Base-by-base conservation (phyloP, 139 green algal genomes). In the Tetradesmus obliquus region DNA sequence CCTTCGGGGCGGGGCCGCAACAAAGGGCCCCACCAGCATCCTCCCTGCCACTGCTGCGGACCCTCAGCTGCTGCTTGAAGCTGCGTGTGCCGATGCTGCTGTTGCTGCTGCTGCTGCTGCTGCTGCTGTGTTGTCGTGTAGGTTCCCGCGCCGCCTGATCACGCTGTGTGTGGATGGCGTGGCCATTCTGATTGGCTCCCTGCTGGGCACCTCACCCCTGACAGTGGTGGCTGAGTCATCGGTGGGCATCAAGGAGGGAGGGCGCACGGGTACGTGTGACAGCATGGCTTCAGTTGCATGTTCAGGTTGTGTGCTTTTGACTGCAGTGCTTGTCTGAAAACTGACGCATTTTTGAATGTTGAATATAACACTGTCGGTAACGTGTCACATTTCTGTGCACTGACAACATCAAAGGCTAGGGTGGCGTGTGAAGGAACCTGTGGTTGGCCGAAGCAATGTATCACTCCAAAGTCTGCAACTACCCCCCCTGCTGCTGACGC, bases 141-240 rank as follows among this genome's bases (percentile, higher is more conserved):
- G 57, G 58, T 84, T 88, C 20, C 94, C 94, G 3, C 93, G 95
- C 58, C 94, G 95, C 87, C 91, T 94, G 62, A 91, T 90, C 76
- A 96, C 96, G 45, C 97, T 97, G 92, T 88, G 93, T 72, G 89
- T 93, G 0, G 97, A 98, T 85, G 96, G 96, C 72, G 51, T 97
- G 10, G 93, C 91, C 88, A 97, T 96, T 79, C 89, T 97, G 20
- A 79, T 96, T 3, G 95, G 96, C n/a, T 93, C 88, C 54, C 94
- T 97, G 85, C 94, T 98, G 93, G 97, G 97, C 85, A 97, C 93
- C 54, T 97, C 94, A 22, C 94, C 96, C 0, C 85, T 98, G 13
- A 97, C 95, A 9, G 96, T 96, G 0, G 97, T 96, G 92, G 94
- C 97, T 6, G 92, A 95, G 91, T 94, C 90, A 9, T 86, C 90